A percentile compares a stretch with the other conserved stretches of the same genome.
These are phyloP conservation scores for Aspergillus nomiae DNA, from an alignment of 2,329 filamentous ascomycete species.

Conservation along the genomic window DNA sequence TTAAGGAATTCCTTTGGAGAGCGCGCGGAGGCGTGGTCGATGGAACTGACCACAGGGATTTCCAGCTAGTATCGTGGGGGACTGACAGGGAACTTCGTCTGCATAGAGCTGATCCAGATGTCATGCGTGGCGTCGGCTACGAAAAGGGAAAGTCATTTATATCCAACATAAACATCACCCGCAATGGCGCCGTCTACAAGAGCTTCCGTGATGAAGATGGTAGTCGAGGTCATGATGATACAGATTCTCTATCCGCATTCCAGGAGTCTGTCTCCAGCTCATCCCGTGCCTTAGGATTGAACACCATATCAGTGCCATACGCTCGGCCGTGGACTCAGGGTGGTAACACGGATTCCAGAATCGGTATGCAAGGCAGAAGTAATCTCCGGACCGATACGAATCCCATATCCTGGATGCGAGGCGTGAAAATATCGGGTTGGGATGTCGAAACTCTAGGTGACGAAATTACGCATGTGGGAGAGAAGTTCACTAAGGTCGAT, in stretches of 20 bases:
- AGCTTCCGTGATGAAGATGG: conserved; percentile 77
- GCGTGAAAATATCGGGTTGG: conserved; percentile 61
- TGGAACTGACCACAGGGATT: conserved; percentile 79
- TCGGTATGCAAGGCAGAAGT: conserved; percentile 52
- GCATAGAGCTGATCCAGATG: conserved; percentile 68
- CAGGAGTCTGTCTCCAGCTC: conserved; percentile 22
- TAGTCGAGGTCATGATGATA: conserved; percentile 57
- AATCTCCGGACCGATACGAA: conserved; percentile 54
- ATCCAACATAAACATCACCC: conserved; percentile 70
- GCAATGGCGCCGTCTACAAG: conserved; percentile 82
- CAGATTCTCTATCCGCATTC: conserved; percentile 33
- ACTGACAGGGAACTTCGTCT: conserved; percentile 80
- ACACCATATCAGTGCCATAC: conserved; percentile 55
- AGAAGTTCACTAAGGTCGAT: conserved; percentile 61
- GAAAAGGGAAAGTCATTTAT: conserved; percentile 67
- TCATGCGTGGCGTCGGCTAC: conserved; percentile 71
- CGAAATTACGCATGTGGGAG: conserved; percentile 63
- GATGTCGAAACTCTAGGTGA: conserved; percentile 59
- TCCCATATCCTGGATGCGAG: conserved; percentile 66
- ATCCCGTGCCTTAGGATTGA: conserved; percentile 45
- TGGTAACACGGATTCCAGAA: conserved; percentile 50
- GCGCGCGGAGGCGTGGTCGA: conserved; percentile 70
- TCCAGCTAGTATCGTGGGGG: conserved; percentile 91
- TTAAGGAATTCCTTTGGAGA: conserved; percentile 91
- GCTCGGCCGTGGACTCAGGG: conserved; percentile 49